A percentile compares a stretch with the other conserved stretches of the same genome.
Conservation (phyloP, 257 asterid species). For the Scutellaria minor region DNA sequence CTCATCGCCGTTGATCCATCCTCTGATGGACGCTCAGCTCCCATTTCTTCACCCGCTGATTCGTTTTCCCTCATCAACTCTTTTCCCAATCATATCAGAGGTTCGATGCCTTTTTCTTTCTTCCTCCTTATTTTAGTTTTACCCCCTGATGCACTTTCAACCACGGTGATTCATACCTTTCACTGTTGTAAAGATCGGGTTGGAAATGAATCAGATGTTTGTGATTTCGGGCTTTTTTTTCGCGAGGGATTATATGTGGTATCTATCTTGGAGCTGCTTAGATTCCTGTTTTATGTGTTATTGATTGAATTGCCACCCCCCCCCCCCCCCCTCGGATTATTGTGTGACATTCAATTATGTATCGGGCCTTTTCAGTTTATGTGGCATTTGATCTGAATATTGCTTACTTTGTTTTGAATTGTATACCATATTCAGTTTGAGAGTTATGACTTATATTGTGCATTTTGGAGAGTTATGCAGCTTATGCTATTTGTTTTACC, state of each 20-base stretch:
- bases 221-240: neutral
- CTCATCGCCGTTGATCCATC: conserved; percentile 47
- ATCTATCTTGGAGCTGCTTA: neutral
- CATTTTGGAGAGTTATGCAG: neutral
- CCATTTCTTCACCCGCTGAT: conserved; percentile 39
- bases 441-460: neutral
- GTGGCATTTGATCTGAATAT: conserved; percentile 9
- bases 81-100: conserved; percentile 60
- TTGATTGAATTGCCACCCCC: conserved; percentile 8
- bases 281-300: neutral
- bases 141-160: neutral
- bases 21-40: conserved; percentile 38
- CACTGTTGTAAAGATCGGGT: neutral
- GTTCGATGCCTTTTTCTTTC: conserved; percentile 33
- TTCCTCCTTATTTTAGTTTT: neutral
- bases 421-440: neutral
- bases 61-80: conserved; percentile 29
- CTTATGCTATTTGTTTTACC: conserved; percentile 2
- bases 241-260: neutral
- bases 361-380: neutral
- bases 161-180: conserved; percentile 1
- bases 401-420: neutral
- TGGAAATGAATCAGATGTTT: conserved; percentile 1
- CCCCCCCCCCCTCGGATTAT: neutral
- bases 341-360: conserved; percentile 4